Evolutionary conservation across 805 yeast genomes (phyloP).

Genomic region (Candida odintsovae): DNA sequence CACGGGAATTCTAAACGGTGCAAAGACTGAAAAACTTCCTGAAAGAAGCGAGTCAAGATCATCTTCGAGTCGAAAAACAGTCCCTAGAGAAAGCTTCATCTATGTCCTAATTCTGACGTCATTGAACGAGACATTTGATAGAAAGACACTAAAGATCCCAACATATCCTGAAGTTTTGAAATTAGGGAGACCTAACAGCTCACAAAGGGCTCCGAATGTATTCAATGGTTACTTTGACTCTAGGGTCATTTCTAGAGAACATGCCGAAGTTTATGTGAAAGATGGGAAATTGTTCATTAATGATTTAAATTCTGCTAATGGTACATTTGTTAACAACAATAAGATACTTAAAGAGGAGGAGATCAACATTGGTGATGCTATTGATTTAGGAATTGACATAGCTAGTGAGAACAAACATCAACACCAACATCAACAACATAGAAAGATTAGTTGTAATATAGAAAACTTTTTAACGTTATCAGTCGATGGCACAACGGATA

Average conservation of each 20-base stretch:
- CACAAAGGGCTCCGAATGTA: slow-evolving; percentile 47
- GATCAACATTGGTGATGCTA: slow-evolving; percentile 71
- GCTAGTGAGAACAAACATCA: slow-evolving; percentile 41
- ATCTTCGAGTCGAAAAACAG: not conserved
- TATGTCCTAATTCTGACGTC: slow-evolving; percentile 71
- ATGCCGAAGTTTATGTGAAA: slow-evolving; percentile 84
- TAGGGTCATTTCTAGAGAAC: slow-evolving; percentile 86
- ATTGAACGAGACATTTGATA: slow-evolving; percentile 74
- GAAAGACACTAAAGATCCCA: slow-evolving; percentile 77
- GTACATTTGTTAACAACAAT: slow-evolving; percentile 81
- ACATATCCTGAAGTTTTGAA: slow-evolving; percentile 75
- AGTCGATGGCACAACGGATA: slow-evolving; percentile 25
- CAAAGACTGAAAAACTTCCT: not conserved
- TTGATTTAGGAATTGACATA: slow-evolving; percentile 92
- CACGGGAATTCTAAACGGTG: not conserved
- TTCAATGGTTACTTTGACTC: slow-evolving; percentile 94
- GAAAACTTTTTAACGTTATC: slow-evolving; percentile 60
- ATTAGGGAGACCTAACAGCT: slow-evolving; percentile 80
- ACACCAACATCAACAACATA: slow-evolving; percentile 57
- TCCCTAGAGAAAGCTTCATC: slow-evolving; percentile 25
- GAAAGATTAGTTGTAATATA: slow-evolving; percentile 79
- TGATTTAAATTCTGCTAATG: slow-evolving; percentile 90
- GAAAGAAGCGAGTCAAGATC: not conserved
- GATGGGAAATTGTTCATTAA: slow-evolving; percentile 68
- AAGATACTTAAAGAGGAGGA: slow-evolving; percentile 58